Percentiles rank a stretch among this genome's conserved stretches.
Conservation (phyloP, 2,329 filamentous ascomycete species). For the Colletotrichum aenigma region DNA sequence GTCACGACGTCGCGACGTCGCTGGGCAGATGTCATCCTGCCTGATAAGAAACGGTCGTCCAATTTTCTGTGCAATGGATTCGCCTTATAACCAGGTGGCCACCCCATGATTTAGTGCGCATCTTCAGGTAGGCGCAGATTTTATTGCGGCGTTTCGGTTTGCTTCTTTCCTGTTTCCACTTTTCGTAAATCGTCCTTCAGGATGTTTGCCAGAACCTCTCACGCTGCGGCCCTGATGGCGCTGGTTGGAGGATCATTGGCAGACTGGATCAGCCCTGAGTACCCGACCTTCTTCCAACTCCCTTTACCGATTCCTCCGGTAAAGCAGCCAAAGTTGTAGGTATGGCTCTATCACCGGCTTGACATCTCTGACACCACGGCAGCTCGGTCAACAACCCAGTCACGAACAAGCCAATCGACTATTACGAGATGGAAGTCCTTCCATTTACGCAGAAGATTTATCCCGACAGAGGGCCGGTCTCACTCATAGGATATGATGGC, state of each 20-base stretch:
- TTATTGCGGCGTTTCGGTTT: neutral
- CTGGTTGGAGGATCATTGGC: neutral
- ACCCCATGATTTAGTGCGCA: neutral
- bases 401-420: neutral
- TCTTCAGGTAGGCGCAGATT: neutral
- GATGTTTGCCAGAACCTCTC: neutral
- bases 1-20: neutral
- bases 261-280: neutral
- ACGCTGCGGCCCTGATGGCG: neutral
- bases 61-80: neutral
- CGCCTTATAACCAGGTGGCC: neutral
- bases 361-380: constrained; percentile 8
- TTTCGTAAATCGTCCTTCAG: neutral
- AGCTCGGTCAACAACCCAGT: neutral
- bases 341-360: neutral
- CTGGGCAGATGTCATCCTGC: neutral
- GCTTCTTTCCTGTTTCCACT: neutral
- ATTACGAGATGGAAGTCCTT: neutral
- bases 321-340: neutral
- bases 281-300: neutral
- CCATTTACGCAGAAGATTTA: constrained; percentile 31
- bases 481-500: constrained; percentile 56
- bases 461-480: constrained; percentile 33
- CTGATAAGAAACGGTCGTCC: neutral
- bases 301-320: neutral